A percentile compares a stretch with the other conserved stretches of the same genome.
Evolutionary conservation across 352 stramenopile genomes (phyloP).

Genomic region (Phytophthora lateralis): DNA sequence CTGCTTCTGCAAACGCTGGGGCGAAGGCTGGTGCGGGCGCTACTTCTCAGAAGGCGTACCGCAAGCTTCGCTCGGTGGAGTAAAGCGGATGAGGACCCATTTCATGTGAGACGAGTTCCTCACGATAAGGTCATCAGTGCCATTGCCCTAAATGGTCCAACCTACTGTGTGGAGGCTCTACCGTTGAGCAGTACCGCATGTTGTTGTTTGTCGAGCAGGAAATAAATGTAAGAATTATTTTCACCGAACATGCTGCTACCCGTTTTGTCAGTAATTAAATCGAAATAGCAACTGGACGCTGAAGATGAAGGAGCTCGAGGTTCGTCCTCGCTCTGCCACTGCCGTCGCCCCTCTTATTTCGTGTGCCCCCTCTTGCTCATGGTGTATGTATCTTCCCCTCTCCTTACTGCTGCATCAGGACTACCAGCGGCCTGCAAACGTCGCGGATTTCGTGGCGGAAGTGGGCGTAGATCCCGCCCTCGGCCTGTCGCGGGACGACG

Average conservation of each 20-base stretch:
- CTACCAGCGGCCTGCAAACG: constrained; percentile 43
- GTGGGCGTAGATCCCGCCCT: constrained; percentile 58
- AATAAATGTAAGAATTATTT: not conserved
- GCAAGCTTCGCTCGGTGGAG: not conserved
- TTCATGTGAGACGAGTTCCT: too few species aligned
- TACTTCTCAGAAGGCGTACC: constrained; percentile 23
- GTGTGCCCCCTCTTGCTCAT: not conserved
- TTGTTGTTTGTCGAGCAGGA: too few species aligned
- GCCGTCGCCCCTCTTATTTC: not conserved
- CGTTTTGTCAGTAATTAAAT: not conserved
- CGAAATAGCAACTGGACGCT: constrained; percentile 16
- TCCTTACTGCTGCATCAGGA: constrained; percentile 24
- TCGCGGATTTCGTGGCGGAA: constrained; percentile 67
- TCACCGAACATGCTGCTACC: not conserved
- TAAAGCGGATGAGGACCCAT: too few species aligned
- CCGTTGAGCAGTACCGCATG: too few species aligned
- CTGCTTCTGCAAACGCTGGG: not conserved
- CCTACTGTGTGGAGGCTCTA: too few species aligned
- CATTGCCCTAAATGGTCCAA: too few species aligned
- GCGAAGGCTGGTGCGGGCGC: not conserved
- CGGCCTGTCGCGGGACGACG: constrained; percentile 75
- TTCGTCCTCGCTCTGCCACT: not conserved
- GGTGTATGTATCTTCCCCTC: not conserved
- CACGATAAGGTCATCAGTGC: too few species aligned
- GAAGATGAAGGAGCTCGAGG: constrained; percentile 26